Evolutionary conservation across 345 rosid species (phyloP).

Genomic region (Lenwebbia sp.): DNA sequence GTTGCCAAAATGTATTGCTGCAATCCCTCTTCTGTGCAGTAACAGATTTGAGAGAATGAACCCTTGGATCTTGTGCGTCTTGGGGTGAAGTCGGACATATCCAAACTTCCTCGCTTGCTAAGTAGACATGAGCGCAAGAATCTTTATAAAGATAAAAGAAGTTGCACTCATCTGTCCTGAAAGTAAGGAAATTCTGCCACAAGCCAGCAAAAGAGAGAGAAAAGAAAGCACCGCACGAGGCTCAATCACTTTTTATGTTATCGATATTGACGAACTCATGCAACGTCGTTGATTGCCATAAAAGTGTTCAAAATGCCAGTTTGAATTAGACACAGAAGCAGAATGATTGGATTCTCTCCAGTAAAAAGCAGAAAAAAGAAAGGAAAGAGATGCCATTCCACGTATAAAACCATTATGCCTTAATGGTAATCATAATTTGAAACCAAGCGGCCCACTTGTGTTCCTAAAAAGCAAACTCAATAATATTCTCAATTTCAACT

Average conservation of each 20-base stretch:
- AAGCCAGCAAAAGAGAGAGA: not conserved
- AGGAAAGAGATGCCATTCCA: slow-evolving; percentile 8
- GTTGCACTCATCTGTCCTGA: not conserved
- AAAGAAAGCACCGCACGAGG: not conserved
- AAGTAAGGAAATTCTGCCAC: not conserved
- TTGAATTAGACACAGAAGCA: not conserved
- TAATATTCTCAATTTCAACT: slow-evolving; percentile 12
- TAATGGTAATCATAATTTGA: slow-evolving; percentile 35
- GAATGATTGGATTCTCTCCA: slow-evolving; percentile 16
- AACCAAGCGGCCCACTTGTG: slow-evolving; percentile 22
- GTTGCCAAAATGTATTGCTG: not conserved
- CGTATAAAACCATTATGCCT: slow-evolving; percentile 6
- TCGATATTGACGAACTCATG: not conserved
- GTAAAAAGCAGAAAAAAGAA: slow-evolving; percentile 14
- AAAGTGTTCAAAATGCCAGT: not conserved
- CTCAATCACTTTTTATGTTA: not conserved
- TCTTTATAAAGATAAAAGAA: not conserved
- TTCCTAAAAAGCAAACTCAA: slow-evolving; percentile 21
- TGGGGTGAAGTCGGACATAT: not conserved
- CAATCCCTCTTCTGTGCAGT: not conserved
- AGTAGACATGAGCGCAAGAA: not conserved
- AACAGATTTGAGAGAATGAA: not conserved
- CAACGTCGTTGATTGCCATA: not conserved
- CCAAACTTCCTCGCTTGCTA: not conserved
- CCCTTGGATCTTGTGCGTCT: not conserved